Base-by-base conservation (phyloP, 2,329 filamentous ascomycete species). In the Bipolaris zeicola region DNA sequence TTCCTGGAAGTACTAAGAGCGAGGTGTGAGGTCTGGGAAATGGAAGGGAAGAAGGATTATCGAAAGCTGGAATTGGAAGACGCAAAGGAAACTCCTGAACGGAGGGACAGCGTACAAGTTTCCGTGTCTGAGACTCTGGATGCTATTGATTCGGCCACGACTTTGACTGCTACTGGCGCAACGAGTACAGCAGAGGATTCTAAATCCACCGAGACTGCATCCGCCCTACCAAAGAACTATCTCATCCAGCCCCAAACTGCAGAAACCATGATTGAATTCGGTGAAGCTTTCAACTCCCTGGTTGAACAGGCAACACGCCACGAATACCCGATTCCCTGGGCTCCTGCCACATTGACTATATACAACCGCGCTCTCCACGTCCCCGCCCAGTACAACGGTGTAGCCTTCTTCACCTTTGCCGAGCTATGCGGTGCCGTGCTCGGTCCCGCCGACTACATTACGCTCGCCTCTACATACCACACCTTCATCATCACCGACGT, bases 361-460 rank as follows among this genome's bases (percentile, higher is more conserved):
- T 92, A 92, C 64, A 89, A 88, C 2, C 84, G 90, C 34, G 79
- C 77, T 1, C 78, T 93, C 1, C 68, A 73, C 1, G 82, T 91
- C 2, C 86, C 87, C 1, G 79, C 80, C 3, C 82, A 88, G 36
- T 76, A 83, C 60, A 76, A 82, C 24, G 86, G 87, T 16, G 77
- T 84, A 1, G 83, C 86, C 0, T 81, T 82, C 52, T 92, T 89
- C 84, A 83, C 84, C 8, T 95, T 94, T 65, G 68, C 80, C 13
- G 83, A 89, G 34, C 82, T 94, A 1, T 91, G 90, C 55, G 82
- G 82, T 57, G 78, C 76, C 5, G 76, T 75, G 5, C 86, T 92
- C 42, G 91, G 91, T 0, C 90, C 90, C 1, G 91, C 91, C 26
- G 91, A 95, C 77, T 95, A 93, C 76, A 89, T 93, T 52, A 89